Base-by-base conservation (phyloP, 2,329 filamentous ascomycete species). In the Fusarium heterosporum region DNA sequence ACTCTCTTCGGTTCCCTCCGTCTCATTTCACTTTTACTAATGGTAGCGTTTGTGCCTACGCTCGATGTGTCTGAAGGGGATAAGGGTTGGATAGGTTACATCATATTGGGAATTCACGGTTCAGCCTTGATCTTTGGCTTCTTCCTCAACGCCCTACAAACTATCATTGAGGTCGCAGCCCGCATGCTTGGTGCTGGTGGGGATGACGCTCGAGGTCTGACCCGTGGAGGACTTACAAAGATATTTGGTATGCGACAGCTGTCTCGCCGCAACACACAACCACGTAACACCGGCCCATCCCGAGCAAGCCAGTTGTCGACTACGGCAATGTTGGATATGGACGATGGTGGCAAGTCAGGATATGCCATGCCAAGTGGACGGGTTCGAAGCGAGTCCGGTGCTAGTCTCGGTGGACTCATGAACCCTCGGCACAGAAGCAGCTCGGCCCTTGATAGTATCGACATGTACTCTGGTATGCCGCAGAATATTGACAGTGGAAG, bases 21-120 rank as follows among this genome's bases (percentile, higher is more conserved):
- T 32, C 89, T 97, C 30, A 79, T 92, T 46, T 90, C 90, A 0
- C 85, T 93, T 45, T 81, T 95, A 54, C 81, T 95, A 54, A 93
- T 92, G 83, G 87, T 93, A 32, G 84, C 94, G 2, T 99, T 99
- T 76, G 88, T 94, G 13, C 93, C 95, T 2, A 90, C 91, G 1
- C 84, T 99, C 4, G 90, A 89, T 22, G 89, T 97, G 7, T 86
- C 87, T 0, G 90, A 96, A 73, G 88, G 90, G 0, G 83, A 91
- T 2, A 96, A 94, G 76, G 93, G 94, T 6, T 99, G 96, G 96
- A 92, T 98, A 69, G 96, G 94, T 36, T 99, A 99, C 76, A 88
- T 90, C 26, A 96, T 98, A 56, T 83, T 99, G 46, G 78, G 96
- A 28, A 86, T 97, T 34, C 96, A 99, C 75, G 94, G 87, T 5